Evolutionary conservation across 176 grass and related monocot genomes (phyloP), one percentile per base, ranked within the genome.

Genomic region (Lolium perenne): DNA sequence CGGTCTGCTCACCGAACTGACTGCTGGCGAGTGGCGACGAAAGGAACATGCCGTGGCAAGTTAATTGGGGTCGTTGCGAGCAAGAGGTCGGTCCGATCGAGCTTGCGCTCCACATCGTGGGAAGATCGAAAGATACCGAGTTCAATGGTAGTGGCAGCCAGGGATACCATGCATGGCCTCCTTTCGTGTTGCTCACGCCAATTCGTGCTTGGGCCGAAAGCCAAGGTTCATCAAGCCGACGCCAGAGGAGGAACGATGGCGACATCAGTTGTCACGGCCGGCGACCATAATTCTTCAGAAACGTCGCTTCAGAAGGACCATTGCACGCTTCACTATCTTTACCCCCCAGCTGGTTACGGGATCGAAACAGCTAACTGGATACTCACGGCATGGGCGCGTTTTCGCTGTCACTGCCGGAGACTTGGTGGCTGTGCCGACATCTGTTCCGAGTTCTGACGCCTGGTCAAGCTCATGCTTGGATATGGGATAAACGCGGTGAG

Each of bases 141-240:
- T 12, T 50, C 48, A 13, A 43, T 43, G 41, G 6, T 43, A 50
- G 53, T 55, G 3, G 17, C 6, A 35, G 32, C 32, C 32, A 57
- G 55, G 53, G 14, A 53, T 57, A 11, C n/a, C n/a, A 25, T 58
- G 56, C 15, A 25, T 6, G 68, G 38, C 16, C 67, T 71, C 18
- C 1, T 71, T 11, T 45, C 68, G 68, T 45, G 38, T 45, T 4
- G 8, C 68, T 71, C 68, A 71, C 66, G 18, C 68, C 67, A 71
- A 3, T 20, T 71, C 38, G 18, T 45, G 66, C 66, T 45, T 71
- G 68, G 68, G 68, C 68, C 16, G 66, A 70, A 70, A 70, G 66
- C 66, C 38, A 8, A n/a, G 38, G 38, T 17, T 43, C 66, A 12
- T 71, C 68, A 45, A 45, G 10, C 68, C 68, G 68, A 71, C 68